Base-by-base conservation (phyloP, 140 eudicot species). In the Senecio squalidus region DNA sequence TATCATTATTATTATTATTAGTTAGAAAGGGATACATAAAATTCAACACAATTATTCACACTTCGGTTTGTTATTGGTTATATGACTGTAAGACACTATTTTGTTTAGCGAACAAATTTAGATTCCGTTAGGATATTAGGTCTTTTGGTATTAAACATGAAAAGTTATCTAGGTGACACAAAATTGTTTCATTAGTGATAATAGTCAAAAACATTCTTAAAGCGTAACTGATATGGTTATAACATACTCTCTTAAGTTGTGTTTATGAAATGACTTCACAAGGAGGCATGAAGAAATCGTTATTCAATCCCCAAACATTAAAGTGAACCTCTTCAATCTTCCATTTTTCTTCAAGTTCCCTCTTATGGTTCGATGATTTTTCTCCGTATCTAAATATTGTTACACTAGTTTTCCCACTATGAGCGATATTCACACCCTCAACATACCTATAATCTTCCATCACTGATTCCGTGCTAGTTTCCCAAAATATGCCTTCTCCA, bases 341-440 rank as follows among this genome's bases (percentile, higher is more conserved):
- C 98, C 98, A 92, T 4, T 66, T 61, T 31, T 87, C 98, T 67
- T 84, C 79, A 23, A 92, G 67, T 53, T 84, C 77, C 67, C 95
- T 79, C 55, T 81, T 80, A 65, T 86, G 98, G 64, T 88, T 86
- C 0, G 90, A 85, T 4, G 92, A 79, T 0, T 83, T 87, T 69
- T 87, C 98, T 0, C 96, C 98, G 5, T 87, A 92, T 68, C 98
- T 78, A 57, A 78, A 92, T 8, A 92, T 75, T 6, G 88, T 87
- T 9, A 79, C 82, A 20, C 66, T 58, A 1, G 95, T 92, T 55
- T 64, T 84, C 43, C 96, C 96, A 25, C 86, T 70, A 31, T 92
- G 98, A 3, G 96, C 98, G 1, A 92, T 75, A 24, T 87, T 92
- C 9, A 87, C 85, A 23, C 96, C 96, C 26, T 92, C 98, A 2